Evolutionary conservation across 1,139 yeast species (phyloP).

Genomic region (Kluyveromyces sp.): DNA sequence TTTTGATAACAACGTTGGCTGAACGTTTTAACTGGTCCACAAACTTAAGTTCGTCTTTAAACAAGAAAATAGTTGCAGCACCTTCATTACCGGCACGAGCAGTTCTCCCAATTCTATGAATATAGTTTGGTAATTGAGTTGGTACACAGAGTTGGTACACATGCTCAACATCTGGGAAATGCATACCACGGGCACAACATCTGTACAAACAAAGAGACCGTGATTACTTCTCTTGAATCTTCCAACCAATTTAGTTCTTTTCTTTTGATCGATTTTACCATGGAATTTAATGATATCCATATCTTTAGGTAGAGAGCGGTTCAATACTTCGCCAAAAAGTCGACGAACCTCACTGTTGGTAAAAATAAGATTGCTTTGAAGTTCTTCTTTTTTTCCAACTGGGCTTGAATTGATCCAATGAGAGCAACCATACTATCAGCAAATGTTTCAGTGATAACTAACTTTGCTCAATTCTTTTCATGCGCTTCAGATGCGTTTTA

Average conservation of each 20-base stretch:
- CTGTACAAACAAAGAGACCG: constrained; percentile 72
- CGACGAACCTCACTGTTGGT: constrained; percentile 69
- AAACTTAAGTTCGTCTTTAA: constrained; percentile 44
- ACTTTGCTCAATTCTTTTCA: constrained; percentile 66
- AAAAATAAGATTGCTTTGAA: constrained; percentile 78
- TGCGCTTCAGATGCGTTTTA: constrained; percentile 69
- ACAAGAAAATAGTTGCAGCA: constrained; percentile 45
- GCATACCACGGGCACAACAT: constrained; percentile 96
- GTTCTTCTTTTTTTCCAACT: constrained; percentile 25
- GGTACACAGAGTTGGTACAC: constrained; percentile 80
- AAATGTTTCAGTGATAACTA: constrained; percentile 42
- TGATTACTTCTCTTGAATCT: constrained; percentile 30
- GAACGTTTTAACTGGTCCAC: constrained; percentile 36
- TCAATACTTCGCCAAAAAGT: constrained; percentile 41
- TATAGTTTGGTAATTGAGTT: constrained; percentile 63
- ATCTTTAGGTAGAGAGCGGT: constrained; percentile 22
- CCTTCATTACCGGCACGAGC: constrained; percentile 90
- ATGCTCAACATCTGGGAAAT: constrained; percentile 76
- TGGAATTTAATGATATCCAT: constrained; percentile 42
- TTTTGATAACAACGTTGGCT: constrained; percentile 45
- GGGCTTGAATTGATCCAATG: constrained; percentile 39
- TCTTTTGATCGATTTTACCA: constrained; percentile 59
- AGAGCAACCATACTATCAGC: constrained; percentile 49
- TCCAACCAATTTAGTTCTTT: constrained; percentile 25
- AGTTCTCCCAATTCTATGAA: constrained; percentile 94